Conservation (phyloP, 2,329 filamentous ascomycete genomes). For the Ceratocystis variospora region DNA sequence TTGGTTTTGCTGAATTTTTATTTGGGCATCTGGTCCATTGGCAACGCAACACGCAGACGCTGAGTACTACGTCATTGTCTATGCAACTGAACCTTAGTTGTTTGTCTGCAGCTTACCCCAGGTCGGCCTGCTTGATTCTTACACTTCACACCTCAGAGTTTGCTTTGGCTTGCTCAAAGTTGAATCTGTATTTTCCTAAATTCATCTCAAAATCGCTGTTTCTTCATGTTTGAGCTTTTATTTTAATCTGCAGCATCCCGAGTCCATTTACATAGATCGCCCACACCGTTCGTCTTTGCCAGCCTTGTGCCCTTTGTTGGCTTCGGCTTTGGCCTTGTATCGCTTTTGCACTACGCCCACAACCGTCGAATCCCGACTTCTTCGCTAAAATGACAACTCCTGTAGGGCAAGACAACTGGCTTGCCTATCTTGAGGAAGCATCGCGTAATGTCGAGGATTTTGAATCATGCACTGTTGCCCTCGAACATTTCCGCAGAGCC, state of each 20-base stretch:
- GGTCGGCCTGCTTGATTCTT: neutral
- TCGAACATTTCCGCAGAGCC: constrained; percentile 60
- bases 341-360: neutral
- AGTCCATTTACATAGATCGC: neutral
- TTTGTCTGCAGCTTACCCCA: neutral
- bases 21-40: neutral
- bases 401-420: constrained; percentile 63
- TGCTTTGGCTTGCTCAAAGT: neutral
- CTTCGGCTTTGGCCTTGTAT: neutral
- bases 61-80: constrained; percentile 3
- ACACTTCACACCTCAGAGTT: neutral
- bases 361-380: neutral
- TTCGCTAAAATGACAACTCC: constrained; percentile 29
- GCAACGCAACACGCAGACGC: neutral
- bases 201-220: neutral
- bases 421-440: constrained; percentile 63
- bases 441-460: constrained; percentile 45
- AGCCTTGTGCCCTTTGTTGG: neutral
- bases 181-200: neutral
- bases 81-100: neutral
- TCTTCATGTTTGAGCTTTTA: neutral
- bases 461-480: constrained; percentile 52
- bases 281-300: neutral
- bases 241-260: neutral
- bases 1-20: neutral